These are phyloP conservation scores for Herpetomonas muscarum DNA, from an alignment of 208 protist species.

Conservation along the genomic window DNA sequence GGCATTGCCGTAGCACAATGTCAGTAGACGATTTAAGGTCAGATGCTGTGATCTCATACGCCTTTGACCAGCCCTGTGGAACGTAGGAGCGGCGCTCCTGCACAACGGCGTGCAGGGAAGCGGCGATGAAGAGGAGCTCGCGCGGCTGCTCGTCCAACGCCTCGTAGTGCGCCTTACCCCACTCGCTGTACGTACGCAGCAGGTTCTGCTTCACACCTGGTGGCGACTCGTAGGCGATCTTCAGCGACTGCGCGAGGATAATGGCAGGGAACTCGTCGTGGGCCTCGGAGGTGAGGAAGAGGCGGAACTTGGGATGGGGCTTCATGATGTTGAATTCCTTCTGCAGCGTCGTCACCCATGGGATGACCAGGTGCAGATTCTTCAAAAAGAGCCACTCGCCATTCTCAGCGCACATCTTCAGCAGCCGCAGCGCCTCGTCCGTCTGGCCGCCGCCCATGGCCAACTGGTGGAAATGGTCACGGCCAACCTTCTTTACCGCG, in stretches of 20 bases:
- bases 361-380: conserved; percentile 96
- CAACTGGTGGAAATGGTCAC: conserved; percentile 87
- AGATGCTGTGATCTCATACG: conserved; percentile 95
- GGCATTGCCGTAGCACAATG: conserved; percentile 82
- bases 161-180: conserved; percentile 56
- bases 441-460: conserved; percentile 96
- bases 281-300: conserved; percentile 96
- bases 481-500: conserved; percentile 68
- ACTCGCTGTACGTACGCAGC: conserved; percentile 91
- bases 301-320: conserved; percentile 85
- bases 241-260: conserved; percentile 92
- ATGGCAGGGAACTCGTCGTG: conserved; percentile 94
- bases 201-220: conserved; percentile 96
- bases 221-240: conserved; percentile 96
- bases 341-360: conserved; percentile 91
- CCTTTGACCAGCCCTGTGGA: conserved; percentile 97
- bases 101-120: conserved; percentile 95
- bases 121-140: conserved; percentile 93
- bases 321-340: conserved; percentile 90
- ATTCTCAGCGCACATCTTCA: conserved; percentile 62
- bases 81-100: conserved; percentile 97
- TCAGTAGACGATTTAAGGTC: conserved; percentile 92
- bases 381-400: conserved; percentile 96
- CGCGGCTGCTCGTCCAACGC: conserved; percentile 53
- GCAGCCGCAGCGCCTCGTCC: conserved; percentile 82